These are phyloP conservation scores for Ceratorhiza oryzae-sativae DNA, from an alignment of 1,284 basidiomycete genomes.

Conservation along the genomic window DNA sequence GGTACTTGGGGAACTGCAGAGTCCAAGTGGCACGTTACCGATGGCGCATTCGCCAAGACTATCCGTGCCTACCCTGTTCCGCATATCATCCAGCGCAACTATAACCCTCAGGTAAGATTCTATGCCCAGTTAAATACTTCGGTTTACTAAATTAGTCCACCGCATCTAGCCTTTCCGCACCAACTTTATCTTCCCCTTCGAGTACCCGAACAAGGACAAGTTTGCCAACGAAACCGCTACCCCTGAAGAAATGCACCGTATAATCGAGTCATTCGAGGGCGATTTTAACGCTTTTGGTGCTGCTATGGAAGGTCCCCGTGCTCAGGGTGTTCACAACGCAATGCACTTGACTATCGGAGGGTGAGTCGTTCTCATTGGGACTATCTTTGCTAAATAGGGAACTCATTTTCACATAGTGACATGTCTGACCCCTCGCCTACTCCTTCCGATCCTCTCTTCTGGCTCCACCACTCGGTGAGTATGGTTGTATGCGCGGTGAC, in stretches of 20 bases:
- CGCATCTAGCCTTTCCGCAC: constrained; percentile 26
- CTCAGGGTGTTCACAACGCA: constrained; percentile 38
- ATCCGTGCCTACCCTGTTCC: constrained; percentile 39
- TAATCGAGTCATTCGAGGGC: constrained; percentile 34
- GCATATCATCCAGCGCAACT: constrained; percentile 32
- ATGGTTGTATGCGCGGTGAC: not conserved
- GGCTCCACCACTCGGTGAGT: constrained; percentile 12
- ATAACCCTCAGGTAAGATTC: constrained; percentile 24
- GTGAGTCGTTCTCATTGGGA: not conserved
- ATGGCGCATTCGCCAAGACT: constrained; percentile 36
- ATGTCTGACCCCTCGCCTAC: constrained; percentile 35
- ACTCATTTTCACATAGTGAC: constrained; percentile 1
- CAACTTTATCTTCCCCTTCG: constrained; percentile 39
- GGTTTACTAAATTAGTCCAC: not conserved
- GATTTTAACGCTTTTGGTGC: constrained; percentile 33
- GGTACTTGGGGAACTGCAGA: constrained; percentile 19
- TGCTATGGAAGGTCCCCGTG: constrained; percentile 33
- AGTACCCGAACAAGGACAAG: constrained; percentile 24
- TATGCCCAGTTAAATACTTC: not conserved
- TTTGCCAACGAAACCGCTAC: constrained; percentile 37
- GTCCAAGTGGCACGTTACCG: constrained; percentile 6
- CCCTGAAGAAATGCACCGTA: constrained; percentile 24
- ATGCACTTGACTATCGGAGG: constrained; percentile 30
- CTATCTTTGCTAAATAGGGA: too few species aligned
- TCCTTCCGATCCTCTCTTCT: constrained; percentile 34